Evolutionary conservation across 805 yeast genomes (phyloP), one percentile per base, ranked within the genome.

Genomic region (Wickerhamomyces rabaulensis): DNA sequence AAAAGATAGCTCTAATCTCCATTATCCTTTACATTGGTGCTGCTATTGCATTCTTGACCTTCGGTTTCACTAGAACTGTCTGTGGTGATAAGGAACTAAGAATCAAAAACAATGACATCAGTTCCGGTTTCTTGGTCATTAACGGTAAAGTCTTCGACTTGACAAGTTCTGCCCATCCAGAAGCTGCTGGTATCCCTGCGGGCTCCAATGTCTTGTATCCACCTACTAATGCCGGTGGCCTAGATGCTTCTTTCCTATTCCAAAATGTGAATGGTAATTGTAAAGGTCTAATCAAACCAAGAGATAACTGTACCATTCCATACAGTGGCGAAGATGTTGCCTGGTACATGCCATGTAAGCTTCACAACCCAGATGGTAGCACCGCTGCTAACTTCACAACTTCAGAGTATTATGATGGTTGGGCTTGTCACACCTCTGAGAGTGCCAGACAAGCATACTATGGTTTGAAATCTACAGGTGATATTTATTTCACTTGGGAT

Each of bases 271-370:
- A 90, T 62, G 95, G 95, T 19, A 82, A 91, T 62, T 92, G 99
- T 69, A 83, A 80, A 63, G 83, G 81, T 33, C 68, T 91, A 43
- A 84, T 94, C 47, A 73, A 61, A 6, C 95, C 97, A 40, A 79
- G 78, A 52, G 77, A 68, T 3, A 76, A 82, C 59, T 77, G 87
- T 55, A 57, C 84, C 0, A 91, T 91, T 48, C 97, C 97, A 1
- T 66, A 70, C 51, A 72, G 77, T 46, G 76, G 77, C 27, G 82
- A 78, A 21, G 73, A 77, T 26, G 64, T 92, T 55, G 97, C 95
- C 16, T 91, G 97, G 96, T 94, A 94, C 67, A 89, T 91, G 84
- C 98, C 99, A 3, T 94, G 99, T 71, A 81, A 83, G 55, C 51
- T 86, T 27, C 70, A 78, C 44, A 66, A 70, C 38, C 84, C 79